Evolutionary conservation across 164 flowering plant species (phyloP).

Genomic region (Chimonanthus salicifolius): DNA sequence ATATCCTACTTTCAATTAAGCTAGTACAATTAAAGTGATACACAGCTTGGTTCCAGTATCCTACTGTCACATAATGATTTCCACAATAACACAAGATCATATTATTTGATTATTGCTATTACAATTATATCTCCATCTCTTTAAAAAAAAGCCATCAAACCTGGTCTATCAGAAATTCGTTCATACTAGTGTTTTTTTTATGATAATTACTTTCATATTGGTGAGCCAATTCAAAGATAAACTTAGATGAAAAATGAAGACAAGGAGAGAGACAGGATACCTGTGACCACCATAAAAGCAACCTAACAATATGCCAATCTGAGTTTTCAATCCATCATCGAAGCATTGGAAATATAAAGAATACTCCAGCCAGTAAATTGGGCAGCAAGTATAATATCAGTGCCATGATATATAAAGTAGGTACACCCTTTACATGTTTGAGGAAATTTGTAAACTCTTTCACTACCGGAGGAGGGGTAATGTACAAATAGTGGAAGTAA

Average conservation of each 20-base stretch:
- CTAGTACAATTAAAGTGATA: too few relatives aligned
- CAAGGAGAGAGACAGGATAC: conserved; percentile 27
- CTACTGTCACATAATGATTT: too few relatives aligned
- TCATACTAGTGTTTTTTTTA: too few relatives aligned
- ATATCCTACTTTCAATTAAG: too few relatives aligned
- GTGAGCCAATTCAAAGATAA: too few relatives aligned
- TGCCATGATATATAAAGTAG: conserved; percentile 72
- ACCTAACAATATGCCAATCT: conserved; percentile 78
- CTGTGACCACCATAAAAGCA: conserved; percentile 99
- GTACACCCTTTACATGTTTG: conserved; percentile 54
- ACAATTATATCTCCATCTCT: too few relatives aligned
- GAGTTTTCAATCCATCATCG: conserved; percentile 97
- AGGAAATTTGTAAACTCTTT: conserved; percentile 38
- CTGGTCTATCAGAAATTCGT: too few relatives aligned
- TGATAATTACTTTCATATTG: too few relatives aligned
- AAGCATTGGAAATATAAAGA: conserved; percentile 91
- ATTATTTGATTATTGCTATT: too few relatives aligned
- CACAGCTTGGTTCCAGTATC: too few relatives aligned
- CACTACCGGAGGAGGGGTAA: conserved; percentile 29
- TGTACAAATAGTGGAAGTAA: conserved; percentile 41
- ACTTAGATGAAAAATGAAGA: not conserved
- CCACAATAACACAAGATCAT: too few relatives aligned
- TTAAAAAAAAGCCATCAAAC: too few relatives aligned
- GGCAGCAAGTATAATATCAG: conserved; percentile 75
- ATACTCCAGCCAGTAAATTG: conserved; percentile 60